phyloP scores from a whole-genome alignment of 176 grass and related monocot genomes.

The Bothriochloa decipiens region DNA sequence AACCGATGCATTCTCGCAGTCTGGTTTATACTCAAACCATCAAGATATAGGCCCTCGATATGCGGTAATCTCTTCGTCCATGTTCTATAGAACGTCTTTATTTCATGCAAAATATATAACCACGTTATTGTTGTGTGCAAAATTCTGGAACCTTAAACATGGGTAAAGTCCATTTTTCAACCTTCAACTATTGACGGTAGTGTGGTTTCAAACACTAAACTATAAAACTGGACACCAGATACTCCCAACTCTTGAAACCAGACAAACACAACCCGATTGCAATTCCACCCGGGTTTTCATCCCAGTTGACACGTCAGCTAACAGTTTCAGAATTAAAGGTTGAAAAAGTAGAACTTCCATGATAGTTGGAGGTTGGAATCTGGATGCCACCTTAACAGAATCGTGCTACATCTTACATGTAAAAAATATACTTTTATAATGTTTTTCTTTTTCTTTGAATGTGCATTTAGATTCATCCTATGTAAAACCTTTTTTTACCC shows the following conservation, averaged over 20 bases:
- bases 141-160: slow-evolving; percentile 6
- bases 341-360: background rate
- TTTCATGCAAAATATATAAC: background rate
- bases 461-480: no score
- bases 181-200: background rate
- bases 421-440: background rate
- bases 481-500: no score
- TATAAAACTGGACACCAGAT: background rate
- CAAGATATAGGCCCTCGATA: slow-evolving; percentile 95
- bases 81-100: background rate
- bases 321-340: background rate
- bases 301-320: background rate
- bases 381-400: background rate
- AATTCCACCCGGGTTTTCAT: background rate
- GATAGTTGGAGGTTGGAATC: background rate
- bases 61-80: slow-evolving; percentile 57
- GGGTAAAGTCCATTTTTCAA: background rate
- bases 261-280: background rate
- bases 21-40: slow-evolving; percentile 96
- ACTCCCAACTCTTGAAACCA: background rate
- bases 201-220: background rate
- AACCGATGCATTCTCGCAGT: slow-evolving; percentile 95
- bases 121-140: background rate
- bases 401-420: background rate
- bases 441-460: no score